Evolutionary conservation across 352 stramenopile species (phyloP).

Genomic region (Pythium myriotylum): DNA sequence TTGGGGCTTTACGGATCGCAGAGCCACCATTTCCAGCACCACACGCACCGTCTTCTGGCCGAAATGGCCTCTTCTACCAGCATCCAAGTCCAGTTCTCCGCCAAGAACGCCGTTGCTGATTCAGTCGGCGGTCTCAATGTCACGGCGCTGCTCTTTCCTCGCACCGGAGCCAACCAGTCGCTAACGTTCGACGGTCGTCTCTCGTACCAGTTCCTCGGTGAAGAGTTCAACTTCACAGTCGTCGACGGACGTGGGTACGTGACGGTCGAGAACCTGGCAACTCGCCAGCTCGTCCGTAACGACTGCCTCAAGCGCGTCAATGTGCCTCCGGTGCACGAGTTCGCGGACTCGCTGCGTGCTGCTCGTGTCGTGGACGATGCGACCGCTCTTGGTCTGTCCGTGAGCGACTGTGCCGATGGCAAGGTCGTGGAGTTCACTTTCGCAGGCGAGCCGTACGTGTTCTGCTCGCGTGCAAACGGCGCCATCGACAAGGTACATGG

Average conservation of each 20-base stretch:
- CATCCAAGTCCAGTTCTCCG: background rate
- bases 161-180: background rate
- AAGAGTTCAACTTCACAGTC: slow-evolving; percentile 14
- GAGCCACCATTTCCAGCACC: slow-evolving; percentile 4
- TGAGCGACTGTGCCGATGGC: background rate
- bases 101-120: background rate
- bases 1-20: background rate
- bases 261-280: background rate
- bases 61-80: background rate
- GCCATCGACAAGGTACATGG: slow-evolving; percentile 8
- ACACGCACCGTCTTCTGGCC: background rate
- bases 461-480: slow-evolving; percentile 7
- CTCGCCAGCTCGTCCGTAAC: background rate
- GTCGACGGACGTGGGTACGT: slow-evolving; percentile 1
- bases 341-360: background rate
- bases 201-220: background rate
- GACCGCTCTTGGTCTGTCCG: background rate
- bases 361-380: background rate
- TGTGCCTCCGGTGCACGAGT: background rate
- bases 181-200: slow-evolving; percentile 7
- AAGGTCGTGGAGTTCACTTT: slow-evolving; percentile 19
- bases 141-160: slow-evolving; percentile 5
- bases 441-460: slow-evolving; percentile 14
- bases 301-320: background rate
- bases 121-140: background rate